Evolutionary conservation across 768 basidiomycete genomes (phyloP).

Genomic region (Macrolepiota dolichaula): DNA sequence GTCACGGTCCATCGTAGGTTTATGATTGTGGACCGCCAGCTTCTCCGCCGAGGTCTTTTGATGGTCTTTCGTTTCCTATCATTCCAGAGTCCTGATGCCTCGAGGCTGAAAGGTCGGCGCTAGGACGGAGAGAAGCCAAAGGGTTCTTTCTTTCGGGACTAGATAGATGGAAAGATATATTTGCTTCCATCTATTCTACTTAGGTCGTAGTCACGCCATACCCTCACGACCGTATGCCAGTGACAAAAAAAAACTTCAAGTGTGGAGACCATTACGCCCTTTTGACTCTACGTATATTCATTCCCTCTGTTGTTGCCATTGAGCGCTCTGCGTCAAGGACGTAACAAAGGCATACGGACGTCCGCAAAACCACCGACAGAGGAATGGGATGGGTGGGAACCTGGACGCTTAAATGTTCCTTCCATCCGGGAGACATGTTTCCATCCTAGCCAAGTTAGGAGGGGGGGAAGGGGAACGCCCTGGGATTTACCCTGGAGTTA

Average conservation of each 20-base stretch:
- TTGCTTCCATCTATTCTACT: background rate
- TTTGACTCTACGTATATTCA: too few relatives aligned
- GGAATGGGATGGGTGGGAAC: background rate
- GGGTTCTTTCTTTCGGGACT: background rate
- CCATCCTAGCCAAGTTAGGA: too few relatives aligned
- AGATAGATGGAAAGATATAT: background rate
- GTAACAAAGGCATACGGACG: too few relatives aligned
- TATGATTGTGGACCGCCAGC: background rate
- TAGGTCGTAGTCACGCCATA: background rate
- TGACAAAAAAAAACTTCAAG: too few relatives aligned
- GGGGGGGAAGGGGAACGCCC: background rate
- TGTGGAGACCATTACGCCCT: too few relatives aligned
- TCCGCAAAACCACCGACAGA: too few relatives aligned
- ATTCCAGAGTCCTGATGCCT: background rate
- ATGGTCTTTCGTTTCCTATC: background rate
- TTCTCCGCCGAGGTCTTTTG: background rate
- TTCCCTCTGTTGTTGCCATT: too few relatives aligned
- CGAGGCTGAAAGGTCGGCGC: background rate
- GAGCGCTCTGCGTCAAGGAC: too few relatives aligned
- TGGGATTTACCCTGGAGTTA: background rate
- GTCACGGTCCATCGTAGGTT: background rate
- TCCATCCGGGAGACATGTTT: background rate
- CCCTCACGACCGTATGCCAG: background rate
- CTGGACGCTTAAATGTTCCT: background rate
- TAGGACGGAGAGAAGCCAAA: background rate